Conservation (phyloP, 805 yeast species). For the Starmerella vaccinii region DNA sequence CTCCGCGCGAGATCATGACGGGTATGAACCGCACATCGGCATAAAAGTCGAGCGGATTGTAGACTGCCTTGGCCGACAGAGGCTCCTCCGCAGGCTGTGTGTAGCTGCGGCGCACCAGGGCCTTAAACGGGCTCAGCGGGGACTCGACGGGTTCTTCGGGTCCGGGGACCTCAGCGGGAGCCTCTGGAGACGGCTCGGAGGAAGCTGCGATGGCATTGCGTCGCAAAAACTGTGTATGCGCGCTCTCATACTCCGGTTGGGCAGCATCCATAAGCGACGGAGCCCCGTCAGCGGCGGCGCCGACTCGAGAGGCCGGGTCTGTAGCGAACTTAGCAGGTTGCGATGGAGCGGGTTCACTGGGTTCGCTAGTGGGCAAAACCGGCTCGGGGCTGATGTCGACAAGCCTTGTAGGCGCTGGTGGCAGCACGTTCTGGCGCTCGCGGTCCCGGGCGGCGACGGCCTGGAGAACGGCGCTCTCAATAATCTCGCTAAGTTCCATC, state of each 20-base stretch:
- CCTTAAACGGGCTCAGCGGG: background rate
- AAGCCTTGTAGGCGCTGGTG: background rate
- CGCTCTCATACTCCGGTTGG: too few species aligned
- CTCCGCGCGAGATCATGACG: constrained; percentile 14
- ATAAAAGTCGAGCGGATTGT: constrained; percentile 12
- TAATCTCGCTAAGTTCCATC: background rate
- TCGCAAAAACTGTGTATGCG: too few species aligned
- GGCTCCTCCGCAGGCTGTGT: background rate
- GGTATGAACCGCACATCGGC: constrained; percentile 22
- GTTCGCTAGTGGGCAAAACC: background rate
- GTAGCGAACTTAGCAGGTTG: too few species aligned
- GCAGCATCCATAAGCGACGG: too few species aligned
- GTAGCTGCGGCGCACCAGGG: constrained; percentile 4
- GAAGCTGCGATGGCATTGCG: too few species aligned
- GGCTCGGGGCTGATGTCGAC: background rate
- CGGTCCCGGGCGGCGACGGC: background rate
- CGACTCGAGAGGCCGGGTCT: too few species aligned
- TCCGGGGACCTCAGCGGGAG: background rate
- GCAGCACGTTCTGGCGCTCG: background rate
- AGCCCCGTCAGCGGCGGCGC: too few species aligned
- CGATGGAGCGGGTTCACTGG: background rate
- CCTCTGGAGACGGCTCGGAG: background rate
- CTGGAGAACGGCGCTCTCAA: background rate
- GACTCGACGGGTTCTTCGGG: background rate
- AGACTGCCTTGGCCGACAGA: background rate